These are phyloP conservation scores for Suillus variegatus DNA, from an alignment of 768 basidiomycete species.

Conservation along the genomic window DNA sequence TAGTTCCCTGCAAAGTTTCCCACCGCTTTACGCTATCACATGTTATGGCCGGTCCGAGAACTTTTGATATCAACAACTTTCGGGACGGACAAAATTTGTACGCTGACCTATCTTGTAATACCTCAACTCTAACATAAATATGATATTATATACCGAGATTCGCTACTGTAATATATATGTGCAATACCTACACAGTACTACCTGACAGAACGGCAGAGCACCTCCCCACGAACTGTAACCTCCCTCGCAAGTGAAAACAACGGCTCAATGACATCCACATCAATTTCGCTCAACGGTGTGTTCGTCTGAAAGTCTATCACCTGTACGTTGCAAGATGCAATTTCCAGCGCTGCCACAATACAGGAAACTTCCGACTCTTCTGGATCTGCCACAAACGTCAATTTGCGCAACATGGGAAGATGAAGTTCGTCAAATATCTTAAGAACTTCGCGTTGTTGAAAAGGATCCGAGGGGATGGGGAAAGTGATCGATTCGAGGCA, in stretches of 20 bases:
- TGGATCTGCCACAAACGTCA: not conserved
- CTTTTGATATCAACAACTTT: not conserved
- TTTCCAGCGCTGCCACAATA: not conserved
- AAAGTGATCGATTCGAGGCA: not conserved
- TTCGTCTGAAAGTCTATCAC: not conserved
- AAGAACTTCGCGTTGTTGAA: not conserved
- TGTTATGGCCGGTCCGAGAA: not conserved
- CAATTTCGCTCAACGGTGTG: not conserved
- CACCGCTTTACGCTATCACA: not conserved
- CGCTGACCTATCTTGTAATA: not conserved
- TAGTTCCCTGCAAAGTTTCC: not conserved
- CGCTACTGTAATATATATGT: not conserved
- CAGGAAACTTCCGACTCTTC: not conserved
- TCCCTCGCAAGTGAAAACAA: not conserved
- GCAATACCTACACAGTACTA: not conserved
- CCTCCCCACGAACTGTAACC: not conserved
- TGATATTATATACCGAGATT: not conserved
- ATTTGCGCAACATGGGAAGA: not conserved
- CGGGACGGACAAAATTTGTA: not conserved
- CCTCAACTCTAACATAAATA: not conserved
- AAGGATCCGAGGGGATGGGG: not conserved
- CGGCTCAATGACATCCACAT: not conserved
- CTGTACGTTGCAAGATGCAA: not conserved
- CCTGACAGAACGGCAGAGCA: not conserved
- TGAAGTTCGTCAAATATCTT: not conserved